Evolutionary conservation across 1,284 basidiomycete species (phyloP).

Genomic region (Microbotryum silenes-acaulis): DNA sequence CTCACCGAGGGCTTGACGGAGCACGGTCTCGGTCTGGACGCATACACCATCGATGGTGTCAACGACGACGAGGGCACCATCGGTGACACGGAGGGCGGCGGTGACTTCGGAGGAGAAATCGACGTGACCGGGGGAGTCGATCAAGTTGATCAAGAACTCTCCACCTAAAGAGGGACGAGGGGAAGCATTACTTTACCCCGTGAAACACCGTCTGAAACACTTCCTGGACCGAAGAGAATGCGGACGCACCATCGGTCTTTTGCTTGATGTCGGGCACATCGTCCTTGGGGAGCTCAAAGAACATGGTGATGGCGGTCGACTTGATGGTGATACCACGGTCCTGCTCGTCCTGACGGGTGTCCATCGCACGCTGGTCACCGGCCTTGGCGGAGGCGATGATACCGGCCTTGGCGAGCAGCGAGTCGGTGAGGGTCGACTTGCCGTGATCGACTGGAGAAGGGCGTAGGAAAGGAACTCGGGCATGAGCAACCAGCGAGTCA

Average conservation of each 20-base stretch:
- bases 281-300: conserved; percentile 92
- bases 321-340: conserved; percentile 99
- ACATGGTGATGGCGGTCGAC: conserved; percentile 99
- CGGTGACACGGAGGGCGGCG: conserved; percentile 98
- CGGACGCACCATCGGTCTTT: conserved; percentile 69
- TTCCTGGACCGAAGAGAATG: background rate
- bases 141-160: conserved; percentile 99
- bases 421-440: conserved; percentile 99
- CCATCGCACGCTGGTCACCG: conserved; percentile 95
- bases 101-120: conserved; percentile 99
- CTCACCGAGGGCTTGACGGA: conserved; percentile 94
- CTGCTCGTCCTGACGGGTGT: conserved; percentile 97
- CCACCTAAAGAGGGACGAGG: conserved; percentile 50
- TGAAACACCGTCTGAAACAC: no score
- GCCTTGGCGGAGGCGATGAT: conserved; percentile 95
- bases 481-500: background rate
- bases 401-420: conserved; percentile 98
- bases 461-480: background rate
- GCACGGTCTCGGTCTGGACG: conserved; percentile 98
- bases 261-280: conserved; percentile 79
- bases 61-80: conserved; percentile 70
- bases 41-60: conserved; percentile 99
- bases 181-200: background rate
- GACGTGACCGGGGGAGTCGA: conserved; percentile 99
- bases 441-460: conserved; percentile 76